Evolutionary conservation across 495 filamentous ascomycete genomes (phyloP), one percentile per base, ranked within the genome.

Genomic region (Tirmania nivea): DNA sequence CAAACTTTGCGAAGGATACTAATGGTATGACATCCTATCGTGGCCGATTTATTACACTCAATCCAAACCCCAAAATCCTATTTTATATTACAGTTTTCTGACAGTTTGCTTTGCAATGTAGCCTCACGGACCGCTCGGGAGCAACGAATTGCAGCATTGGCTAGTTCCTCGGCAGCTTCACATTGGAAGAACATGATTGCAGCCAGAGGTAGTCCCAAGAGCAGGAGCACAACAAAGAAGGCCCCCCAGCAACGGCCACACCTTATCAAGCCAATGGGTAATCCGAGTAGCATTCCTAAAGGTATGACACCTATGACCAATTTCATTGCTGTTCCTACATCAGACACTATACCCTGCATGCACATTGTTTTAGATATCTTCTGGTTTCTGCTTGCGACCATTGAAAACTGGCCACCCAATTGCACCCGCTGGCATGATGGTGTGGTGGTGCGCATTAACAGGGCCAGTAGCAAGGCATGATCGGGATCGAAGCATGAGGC

Each of bases 1-100:
- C 90, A 47, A 78, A 84, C 54, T 97, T 94, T 66, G 87, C 89
- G 57, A 80, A 86, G 59, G 90, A 97, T 69, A 97, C 90, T 8
- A 81, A 84, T 61, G 88, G 92, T 49, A 83, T 55, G 58, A 51
- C 25, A 31, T 31, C 4, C 2, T 31, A 31, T 8, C 34, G 56
- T 56, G 8, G 36, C 51, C 35, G 36, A 42, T 52, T 45, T 65
- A 82, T 74, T 64, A 67, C 55, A 66, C 69, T 9, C 89, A 89
- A 48, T 31, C 7, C 25, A 31, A 31, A 31, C 25, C 25, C 25
- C 1, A 31, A 31, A 31, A 3, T 31, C 25, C 25, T 31, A 31
- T 31, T 31, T 31, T 31, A 31, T 31, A 31, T 31, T 31, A 31
- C 25, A 31, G 1, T 31, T 3, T 31, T 5, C 25, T 31, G 25